Conservation (phyloP, 768 basidiomycete species). For the Tulasnella sp. region DNA sequence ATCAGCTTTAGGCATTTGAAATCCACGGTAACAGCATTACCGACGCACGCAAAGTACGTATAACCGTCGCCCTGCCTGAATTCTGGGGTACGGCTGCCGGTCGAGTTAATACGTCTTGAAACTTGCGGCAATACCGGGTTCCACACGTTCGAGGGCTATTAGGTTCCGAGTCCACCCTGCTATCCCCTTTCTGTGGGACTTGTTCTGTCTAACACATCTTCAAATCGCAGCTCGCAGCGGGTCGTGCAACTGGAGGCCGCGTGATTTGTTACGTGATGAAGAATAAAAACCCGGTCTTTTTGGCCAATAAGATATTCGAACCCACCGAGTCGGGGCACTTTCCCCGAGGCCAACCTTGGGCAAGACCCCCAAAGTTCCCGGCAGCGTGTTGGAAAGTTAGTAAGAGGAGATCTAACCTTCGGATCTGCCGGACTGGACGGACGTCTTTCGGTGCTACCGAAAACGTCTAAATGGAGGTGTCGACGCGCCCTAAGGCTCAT, state of each 20-base stretch:
- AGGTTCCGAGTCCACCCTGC: neutral
- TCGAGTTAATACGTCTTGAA: neutral
- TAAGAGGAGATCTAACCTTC: neutral
- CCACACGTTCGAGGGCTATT: neutral
- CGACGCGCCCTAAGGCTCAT: neutral
- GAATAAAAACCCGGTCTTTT: neutral
- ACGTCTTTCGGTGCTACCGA: neutral
- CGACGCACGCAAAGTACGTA: neutral
- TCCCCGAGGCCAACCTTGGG: neutral
- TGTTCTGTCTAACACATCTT: neutral
- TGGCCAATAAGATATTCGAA: neutral
- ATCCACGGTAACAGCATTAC: neutral
- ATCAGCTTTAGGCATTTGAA: neutral
- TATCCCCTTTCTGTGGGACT: neutral
- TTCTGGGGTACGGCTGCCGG: neutral
- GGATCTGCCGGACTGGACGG: slow-evolving; percentile 1
- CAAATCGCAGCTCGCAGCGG: neutral
- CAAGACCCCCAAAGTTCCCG: neutral
- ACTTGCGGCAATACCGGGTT: neutral
- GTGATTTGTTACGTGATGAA: neutral
- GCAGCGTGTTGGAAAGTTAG: neutral
- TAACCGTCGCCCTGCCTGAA: neutral
- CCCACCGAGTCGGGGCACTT: neutral
- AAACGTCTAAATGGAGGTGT: slow-evolving; percentile 8
- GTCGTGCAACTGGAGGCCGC: neutral